Percentiles rank a stretch among this genome's conserved stretches.
Conservation (phyloP, 1,284 basidiomycete genomes). For the Ustilago curta region DNA sequence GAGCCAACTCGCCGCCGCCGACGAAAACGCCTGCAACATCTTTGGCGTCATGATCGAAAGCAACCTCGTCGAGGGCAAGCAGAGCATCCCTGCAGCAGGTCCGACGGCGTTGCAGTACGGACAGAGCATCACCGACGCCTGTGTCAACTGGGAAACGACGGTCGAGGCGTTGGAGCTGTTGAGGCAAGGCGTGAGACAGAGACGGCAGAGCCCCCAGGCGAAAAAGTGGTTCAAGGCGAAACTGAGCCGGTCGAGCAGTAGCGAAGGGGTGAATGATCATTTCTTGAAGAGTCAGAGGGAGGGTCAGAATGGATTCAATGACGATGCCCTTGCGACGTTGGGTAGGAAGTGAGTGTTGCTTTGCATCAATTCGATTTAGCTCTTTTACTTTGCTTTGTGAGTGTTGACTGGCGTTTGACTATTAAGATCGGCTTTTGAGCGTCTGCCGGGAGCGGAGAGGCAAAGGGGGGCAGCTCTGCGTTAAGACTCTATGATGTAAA, state of each 20-base stretch:
- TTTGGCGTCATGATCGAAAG: constrained; percentile 99
- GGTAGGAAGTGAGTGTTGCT: constrained; percentile 40
- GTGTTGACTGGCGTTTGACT: no score
- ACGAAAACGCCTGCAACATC: constrained; percentile 73
- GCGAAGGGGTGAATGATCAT: constrained; percentile 48
- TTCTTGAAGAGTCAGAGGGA: constrained; percentile 18
- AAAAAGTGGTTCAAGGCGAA: constrained; percentile 37
- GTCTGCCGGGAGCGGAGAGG: no score
- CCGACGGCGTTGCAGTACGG: constrained; percentile 60
- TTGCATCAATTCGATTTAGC: no score
- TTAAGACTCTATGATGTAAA: no score
- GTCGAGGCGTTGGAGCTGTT: constrained; percentile 59
- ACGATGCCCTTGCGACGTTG: constrained; percentile 51
- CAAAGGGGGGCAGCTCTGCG: no score
- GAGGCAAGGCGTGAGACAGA: constrained; percentile 51
- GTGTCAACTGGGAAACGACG: constrained; percentile 65
- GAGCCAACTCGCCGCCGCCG: constrained; percentile 52
- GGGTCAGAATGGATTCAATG: constrained; percentile 49
- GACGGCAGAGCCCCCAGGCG: constrained; percentile 35
- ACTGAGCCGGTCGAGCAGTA: constrained; percentile 21
- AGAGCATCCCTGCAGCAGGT: constrained; percentile 59
- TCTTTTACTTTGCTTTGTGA: no score
- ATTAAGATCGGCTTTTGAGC: no score
- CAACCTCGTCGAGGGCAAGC: constrained; percentile 78
- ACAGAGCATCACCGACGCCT: constrained; percentile 66